A percentile compares a stretch with the other conserved stretches of the same genome.
phyloP scores from a whole-genome alignment of 208 protist species.

The Crithidia sp. region DNA sequence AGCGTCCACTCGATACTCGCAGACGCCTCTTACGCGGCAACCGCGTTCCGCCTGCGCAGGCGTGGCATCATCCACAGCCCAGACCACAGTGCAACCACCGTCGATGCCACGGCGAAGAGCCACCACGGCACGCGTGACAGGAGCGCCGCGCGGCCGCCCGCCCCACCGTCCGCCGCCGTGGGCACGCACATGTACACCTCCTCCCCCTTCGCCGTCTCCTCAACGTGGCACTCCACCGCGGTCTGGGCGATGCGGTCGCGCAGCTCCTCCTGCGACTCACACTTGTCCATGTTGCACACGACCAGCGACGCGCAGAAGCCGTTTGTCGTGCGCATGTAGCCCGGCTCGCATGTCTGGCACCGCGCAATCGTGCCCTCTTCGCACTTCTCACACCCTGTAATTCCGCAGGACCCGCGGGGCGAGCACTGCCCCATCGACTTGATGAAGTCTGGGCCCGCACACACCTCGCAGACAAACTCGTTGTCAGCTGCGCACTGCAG shows the following conservation, averaged over 20 bases:
- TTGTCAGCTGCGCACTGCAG: conserved; percentile 1
- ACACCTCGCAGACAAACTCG: conserved; percentile 24
- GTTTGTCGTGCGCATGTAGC: conserved; percentile 22
- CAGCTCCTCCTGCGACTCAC: conserved; percentile 8
- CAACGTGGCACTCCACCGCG: conserved; percentile 2
- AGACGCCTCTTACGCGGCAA: background rate
- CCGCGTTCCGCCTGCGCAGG: background rate
- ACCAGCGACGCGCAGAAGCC: conserved; percentile 21
- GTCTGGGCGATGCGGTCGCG: conserved; percentile 7
- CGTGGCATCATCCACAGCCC: background rate
- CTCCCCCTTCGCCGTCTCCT: background rate
- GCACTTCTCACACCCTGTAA: conserved; percentile 18
- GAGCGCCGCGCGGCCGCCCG: background rate
- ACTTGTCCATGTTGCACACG: conserved; percentile 25
- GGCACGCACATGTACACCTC: conserved; percentile 13
- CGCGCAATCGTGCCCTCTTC: conserved; percentile 12
- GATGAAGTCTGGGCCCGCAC: conserved; percentile 8
- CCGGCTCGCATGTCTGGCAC: conserved; percentile 11
- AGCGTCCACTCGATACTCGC: background rate
- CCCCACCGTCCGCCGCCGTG: background rate
- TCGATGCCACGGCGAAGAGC: background rate
- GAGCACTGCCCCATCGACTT: conserved; percentile 18
- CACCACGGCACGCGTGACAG: conserved; percentile 12
- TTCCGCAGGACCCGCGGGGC: conserved; percentile 19
- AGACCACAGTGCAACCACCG: background rate